These are phyloP conservation scores for Limnanthes douglasii DNA, from an alignment of 345 rosid species.

Conservation along the genomic window DNA sequence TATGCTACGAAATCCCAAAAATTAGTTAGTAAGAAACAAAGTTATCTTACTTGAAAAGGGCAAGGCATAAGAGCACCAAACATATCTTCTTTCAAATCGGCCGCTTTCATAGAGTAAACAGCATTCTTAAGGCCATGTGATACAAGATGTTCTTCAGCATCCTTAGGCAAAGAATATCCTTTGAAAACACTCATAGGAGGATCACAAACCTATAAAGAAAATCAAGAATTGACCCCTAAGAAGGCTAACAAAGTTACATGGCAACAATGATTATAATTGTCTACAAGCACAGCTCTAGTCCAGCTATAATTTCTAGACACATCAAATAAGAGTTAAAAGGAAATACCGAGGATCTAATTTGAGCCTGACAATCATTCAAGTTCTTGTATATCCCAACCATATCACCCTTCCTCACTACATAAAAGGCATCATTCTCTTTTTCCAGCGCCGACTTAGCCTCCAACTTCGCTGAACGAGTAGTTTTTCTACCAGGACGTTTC, in stretches of 20 bases:
- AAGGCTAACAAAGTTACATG: too few relatives aligned
- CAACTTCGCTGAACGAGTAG: constrained; percentile 12
- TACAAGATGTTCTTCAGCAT: constrained; percentile 38
- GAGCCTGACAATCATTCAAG: constrained; percentile 62
- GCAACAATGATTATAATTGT: not conserved
- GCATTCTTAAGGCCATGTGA: constrained; percentile 73
- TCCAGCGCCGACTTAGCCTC: constrained; percentile 16
- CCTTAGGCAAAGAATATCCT: constrained; percentile 47
- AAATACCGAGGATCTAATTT: constrained; percentile 72
- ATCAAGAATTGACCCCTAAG: too few relatives aligned
- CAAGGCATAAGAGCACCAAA: constrained; percentile 66
- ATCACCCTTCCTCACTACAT: constrained; percentile 81
- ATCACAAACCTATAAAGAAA: constrained; percentile 42
- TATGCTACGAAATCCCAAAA: too few relatives aligned
- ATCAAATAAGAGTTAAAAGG: not conserved
- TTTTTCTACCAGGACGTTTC: constrained; percentile 12
- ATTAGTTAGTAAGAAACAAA: not conserved
- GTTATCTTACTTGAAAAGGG: constrained; percentile 38
- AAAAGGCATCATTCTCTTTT: constrained; percentile 53
- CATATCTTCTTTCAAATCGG: constrained; percentile 64
- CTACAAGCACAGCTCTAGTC: not conserved
- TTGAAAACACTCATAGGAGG: constrained; percentile 81
- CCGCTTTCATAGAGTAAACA: constrained; percentile 48
- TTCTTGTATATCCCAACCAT: constrained; percentile 58
- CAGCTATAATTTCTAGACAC: not conserved